phyloP scores from a whole-genome alignment of 495 filamentous ascomycete species.

The Penicillium bovifimosum region DNA sequence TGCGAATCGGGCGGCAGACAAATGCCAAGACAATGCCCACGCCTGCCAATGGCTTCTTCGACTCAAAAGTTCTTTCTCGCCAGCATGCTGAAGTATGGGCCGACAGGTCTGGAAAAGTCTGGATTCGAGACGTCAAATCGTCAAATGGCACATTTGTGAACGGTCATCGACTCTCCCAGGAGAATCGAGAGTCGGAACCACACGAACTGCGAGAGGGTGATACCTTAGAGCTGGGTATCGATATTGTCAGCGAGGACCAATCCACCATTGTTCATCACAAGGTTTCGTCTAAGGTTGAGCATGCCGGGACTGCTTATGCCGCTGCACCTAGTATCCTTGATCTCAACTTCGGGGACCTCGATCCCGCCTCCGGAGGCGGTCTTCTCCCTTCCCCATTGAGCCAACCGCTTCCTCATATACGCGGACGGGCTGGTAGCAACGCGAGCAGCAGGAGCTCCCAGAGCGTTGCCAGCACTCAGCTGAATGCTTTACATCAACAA shows the following conservation, averaged over 20 bases:
- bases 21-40: slow-evolving; percentile 93
- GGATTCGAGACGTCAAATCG: slow-evolving; percentile 95
- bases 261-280: slow-evolving; percentile 98
- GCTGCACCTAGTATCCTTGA: slow-evolving; percentile 67
- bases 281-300: slow-evolving; percentile 91
- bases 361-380: slow-evolving; percentile 60
- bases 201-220: slow-evolving; percentile 85
- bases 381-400: slow-evolving; percentile 59
- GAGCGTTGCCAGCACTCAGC: slow-evolving; percentile 50
- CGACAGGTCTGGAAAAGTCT: slow-evolving; percentile 81
- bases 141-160: slow-evolving; percentile 99
- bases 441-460: slow-evolving; percentile 53
- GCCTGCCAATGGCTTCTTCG: slow-evolving; percentile 86
- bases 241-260: slow-evolving; percentile 97
- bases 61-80: slow-evolving; percentile 92
- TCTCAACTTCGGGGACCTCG: slow-evolving; percentile 83
- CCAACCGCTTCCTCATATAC: slow-evolving; percentile 52
- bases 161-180: slow-evolving; percentile 78
- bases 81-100: slow-evolving; percentile 98
- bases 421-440: slow-evolving; percentile 69
- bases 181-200: slow-evolving; percentile 92
- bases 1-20: slow-evolving; percentile 92
- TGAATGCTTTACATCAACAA: slow-evolving; percentile 57
- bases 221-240: slow-evolving; percentile 88
- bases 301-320: slow-evolving; percentile 75